Base-by-base conservation (phyloP, 129 eudicot genomes). In the Cynara cardunculus region DNA sequence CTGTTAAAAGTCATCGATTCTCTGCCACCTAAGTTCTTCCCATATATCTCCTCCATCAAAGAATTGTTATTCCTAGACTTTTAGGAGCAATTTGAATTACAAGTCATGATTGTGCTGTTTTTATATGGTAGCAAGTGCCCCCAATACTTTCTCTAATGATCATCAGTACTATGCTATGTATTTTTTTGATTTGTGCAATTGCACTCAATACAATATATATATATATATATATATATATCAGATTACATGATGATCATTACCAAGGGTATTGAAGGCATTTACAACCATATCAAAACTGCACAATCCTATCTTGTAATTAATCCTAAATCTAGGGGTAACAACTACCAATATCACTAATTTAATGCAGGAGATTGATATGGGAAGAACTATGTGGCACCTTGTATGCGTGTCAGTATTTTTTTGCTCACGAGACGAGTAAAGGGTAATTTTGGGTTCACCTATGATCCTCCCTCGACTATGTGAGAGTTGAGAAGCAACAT, bases 381-480 rank as follows among this genome's bases (percentile, higher is more conserved):
- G 49, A 39, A 39, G 49, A 39, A 39, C 49, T 39, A 13, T 9
- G 13, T 39, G 49, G 53, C 53, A 41, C 53, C 53, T 41, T 41
- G 53, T 9, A 39, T 11, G 74, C 14, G 25, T 66, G 83, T 76
- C 34, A 16, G 24, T 30, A 56, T 19, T 59, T 79, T 72, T 78
- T 75, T 81, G 62, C 22, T 68, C 83, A 46, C 27, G 65, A 86
- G 70, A 81, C 13, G 69, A 74, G 22, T 66, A 27, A 80, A 73
- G n/a, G 64, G 24, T 37, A 25, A 74, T 35, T 64, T 14, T 44
- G 31, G 69, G 82, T 80, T 80, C 76, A 70, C 76, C 53, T 5
- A 70, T 79, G 61, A 8, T 53, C 71, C n/a, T n/a, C n/a, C 64
- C 64, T 53, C 35, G 73, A 59, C 37, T 80, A 26, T 27, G 46